phyloP scores from a whole-genome alignment of 805 yeast genomes.

The Yamadazyma kitorensis region DNA sequence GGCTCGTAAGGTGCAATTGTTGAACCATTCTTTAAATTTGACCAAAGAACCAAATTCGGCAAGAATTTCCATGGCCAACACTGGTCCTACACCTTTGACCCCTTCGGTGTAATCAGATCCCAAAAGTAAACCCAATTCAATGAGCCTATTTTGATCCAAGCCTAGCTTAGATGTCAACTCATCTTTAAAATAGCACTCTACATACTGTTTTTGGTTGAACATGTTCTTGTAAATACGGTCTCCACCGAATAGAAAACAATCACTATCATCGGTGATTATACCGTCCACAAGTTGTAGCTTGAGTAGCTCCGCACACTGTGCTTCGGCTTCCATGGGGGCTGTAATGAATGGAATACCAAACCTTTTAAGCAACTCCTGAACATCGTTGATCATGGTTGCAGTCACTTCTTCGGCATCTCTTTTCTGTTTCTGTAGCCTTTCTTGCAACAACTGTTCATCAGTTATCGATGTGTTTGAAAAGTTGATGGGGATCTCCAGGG shows the following conservation, averaged over 20 bases:
- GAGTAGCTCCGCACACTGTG: slow-evolving; percentile 87
- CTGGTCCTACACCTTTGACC: slow-evolving; percentile 90
- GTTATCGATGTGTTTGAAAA: slow-evolving; percentile 33
- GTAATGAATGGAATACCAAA: slow-evolving; percentile 95
- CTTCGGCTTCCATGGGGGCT: slow-evolving; percentile 99
- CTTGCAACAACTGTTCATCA: slow-evolving; percentile 51
- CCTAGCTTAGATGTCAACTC: slow-evolving; percentile 67
- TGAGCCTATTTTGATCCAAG: slow-evolving; percentile 58
- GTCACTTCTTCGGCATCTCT: slow-evolving; percentile 94
- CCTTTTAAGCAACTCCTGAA: slow-evolving; percentile 79
- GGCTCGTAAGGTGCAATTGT: slow-evolving; percentile 37
- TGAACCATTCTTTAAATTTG: slow-evolving; percentile 56
- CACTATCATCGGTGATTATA: slow-evolving; percentile 94
- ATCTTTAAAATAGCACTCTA: slow-evolving; percentile 69
- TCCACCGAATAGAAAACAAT: slow-evolving; percentile 93
- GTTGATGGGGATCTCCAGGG: slow-evolving; percentile 16
- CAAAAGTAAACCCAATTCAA: slow-evolving; percentile 76
- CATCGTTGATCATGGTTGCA: slow-evolving; percentile 78
- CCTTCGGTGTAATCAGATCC: slow-evolving; percentile 98
- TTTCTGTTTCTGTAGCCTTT: slow-evolving; percentile 61
- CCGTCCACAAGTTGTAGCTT: slow-evolving; percentile 83
- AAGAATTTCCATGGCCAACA: slow-evolving; percentile 81
- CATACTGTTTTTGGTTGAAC: slow-evolving; percentile 91
- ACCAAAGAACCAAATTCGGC: slow-evolving; percentile 68
- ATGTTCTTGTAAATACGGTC: slow-evolving; percentile 79